Evolutionary conservation across 139 green algal genomes (phyloP).

Genomic region (Edaphochlamys debaryana): DNA sequence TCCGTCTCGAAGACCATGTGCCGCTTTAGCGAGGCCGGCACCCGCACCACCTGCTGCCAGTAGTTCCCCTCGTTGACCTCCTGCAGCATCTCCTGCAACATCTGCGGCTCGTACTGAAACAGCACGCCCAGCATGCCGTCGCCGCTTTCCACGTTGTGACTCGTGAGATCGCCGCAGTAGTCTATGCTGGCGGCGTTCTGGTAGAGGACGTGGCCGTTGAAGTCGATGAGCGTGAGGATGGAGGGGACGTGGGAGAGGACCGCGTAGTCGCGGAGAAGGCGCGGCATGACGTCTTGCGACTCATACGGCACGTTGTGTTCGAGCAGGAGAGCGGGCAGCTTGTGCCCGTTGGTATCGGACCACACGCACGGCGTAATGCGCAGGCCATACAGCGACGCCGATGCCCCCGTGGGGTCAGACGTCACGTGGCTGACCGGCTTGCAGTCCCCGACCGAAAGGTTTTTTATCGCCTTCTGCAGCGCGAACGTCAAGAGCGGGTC

Average conservation of each 20-base stretch:
- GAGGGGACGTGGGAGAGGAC: slow-evolving; percentile 58
- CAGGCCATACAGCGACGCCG: slow-evolving; percentile 54
- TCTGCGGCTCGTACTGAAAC: slow-evolving; percentile 40
- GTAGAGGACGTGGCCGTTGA: slow-evolving; percentile 57
- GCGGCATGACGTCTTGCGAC: slow-evolving; percentile 53
- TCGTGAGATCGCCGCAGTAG: slow-evolving; percentile 62
- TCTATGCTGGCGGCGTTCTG: slow-evolving; percentile 60
- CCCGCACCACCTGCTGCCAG: slow-evolving; percentile 58
- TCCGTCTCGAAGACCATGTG: slow-evolving; percentile 43
- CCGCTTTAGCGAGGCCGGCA: slow-evolving; percentile 45
- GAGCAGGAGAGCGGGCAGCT: slow-evolving; percentile 51
- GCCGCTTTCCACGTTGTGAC: slow-evolving; percentile 49
- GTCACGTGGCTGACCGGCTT: slow-evolving; percentile 57
- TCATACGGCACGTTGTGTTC: slow-evolving; percentile 64
- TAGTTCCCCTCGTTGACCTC: slow-evolving; percentile 54
- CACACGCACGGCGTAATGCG: slow-evolving; percentile 60
- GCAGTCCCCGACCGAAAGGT: slow-evolving; percentile 42
- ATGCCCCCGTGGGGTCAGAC: slow-evolving; percentile 51
- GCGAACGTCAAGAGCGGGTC: slow-evolving; percentile 62
- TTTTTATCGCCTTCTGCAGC: slow-evolving; percentile 56
- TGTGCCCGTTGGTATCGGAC: slow-evolving; percentile 22
- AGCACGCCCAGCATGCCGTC: slow-evolving; percentile 43
- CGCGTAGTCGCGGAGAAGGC: slow-evolving; percentile 61
- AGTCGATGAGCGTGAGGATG: slow-evolving; percentile 67
- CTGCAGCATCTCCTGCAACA: slow-evolving; percentile 55